These are phyloP conservation scores for Phytophthora quininea DNA, from an alignment of 352 stramenopile species.

Conservation along the genomic window DNA sequence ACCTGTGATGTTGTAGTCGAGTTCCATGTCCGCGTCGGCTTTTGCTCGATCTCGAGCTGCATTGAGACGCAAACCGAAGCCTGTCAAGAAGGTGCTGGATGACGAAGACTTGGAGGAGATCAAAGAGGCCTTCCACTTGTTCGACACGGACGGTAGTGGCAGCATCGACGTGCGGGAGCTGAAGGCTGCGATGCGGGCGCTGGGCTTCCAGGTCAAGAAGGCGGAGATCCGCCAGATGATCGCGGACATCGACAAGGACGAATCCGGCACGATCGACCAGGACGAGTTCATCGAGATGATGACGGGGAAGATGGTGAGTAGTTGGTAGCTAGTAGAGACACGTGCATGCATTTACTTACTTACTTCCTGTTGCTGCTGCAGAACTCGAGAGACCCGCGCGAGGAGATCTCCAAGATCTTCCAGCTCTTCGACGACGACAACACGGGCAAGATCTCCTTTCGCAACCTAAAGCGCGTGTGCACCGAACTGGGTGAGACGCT, in stretches of 20 bases:
- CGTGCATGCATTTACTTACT: background rate
- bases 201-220: constrained; percentile 95
- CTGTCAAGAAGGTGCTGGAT: constrained; percentile 85
- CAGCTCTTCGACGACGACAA: constrained; percentile 96
- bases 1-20: constrained; percentile 34
- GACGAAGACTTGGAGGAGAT: constrained; percentile 94
- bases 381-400: constrained; percentile 86
- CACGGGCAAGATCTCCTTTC: constrained; percentile 95
- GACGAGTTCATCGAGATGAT: constrained; percentile 97
- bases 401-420: constrained; percentile 96
- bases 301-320: constrained; percentile 90
- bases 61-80: constrained; percentile 61
- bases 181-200: constrained; percentile 93
- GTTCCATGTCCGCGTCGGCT: constrained; percentile 60
- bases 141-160: constrained; percentile 92
- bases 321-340: background rate
- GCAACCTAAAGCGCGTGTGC: constrained; percentile 94
- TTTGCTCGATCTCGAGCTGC: constrained; percentile 69
- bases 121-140: constrained; percentile 94
- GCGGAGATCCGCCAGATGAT: constrained; percentile 93
- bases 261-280: constrained; percentile 87
- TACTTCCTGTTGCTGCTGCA: constrained; percentile 13
- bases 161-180: constrained; percentile 93
- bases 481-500: constrained; percentile 79
- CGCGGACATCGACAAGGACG: constrained; percentile 94